A percentile compares a stretch with the other conserved stretches of the same genome.
Evolutionary conservation across 2,329 filamentous ascomycete genomes (phyloP).

Genomic region (Cryphonectria japonica): DNA sequence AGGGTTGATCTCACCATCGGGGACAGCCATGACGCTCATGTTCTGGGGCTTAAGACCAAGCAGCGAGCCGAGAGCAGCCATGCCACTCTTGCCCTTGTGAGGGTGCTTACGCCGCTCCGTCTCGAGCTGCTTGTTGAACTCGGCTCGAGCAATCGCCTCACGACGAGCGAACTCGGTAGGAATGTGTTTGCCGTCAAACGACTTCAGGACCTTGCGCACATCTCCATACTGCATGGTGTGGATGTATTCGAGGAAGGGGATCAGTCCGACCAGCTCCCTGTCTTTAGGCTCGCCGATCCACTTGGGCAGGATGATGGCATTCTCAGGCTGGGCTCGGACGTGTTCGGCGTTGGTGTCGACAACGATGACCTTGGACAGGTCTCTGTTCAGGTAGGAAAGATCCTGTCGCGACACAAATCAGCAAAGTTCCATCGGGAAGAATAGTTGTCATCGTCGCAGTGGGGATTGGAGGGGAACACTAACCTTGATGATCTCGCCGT

Average conservation of each 20-base stretch:
- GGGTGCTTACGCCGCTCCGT: conserved; percentile 68
- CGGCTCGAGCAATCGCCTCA: conserved; percentile 81
- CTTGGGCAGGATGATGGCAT: conserved; percentile 87
- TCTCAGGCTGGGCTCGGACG: conserved; percentile 90
- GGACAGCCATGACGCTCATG: conserved; percentile 62
- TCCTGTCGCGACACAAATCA: conserved; percentile 60
- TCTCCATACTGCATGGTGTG: conserved; percentile 91
- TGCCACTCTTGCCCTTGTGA: conserved; percentile 54
- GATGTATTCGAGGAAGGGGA: conserved; percentile 97
- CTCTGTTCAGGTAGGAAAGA: conserved; percentile 95
- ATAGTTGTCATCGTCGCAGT: neutral
- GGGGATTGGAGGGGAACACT: conserved; percentile 26
- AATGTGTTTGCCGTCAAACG: conserved; percentile 87
- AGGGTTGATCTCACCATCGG: conserved; percentile 70
- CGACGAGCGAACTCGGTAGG: conserved; percentile 87
- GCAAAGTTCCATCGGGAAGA: conserved; percentile 6
- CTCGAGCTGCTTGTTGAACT: conserved; percentile 79
- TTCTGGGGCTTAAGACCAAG: conserved; percentile 77
- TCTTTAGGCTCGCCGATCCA: conserved; percentile 87
- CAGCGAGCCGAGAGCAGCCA: conserved; percentile 70
- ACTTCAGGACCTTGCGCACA: conserved; percentile 82
- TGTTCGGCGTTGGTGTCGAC: conserved; percentile 85
- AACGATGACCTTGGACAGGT: conserved; percentile 92
- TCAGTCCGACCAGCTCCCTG: conserved; percentile 82
- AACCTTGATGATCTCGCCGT: conserved; percentile 96